These are phyloP conservation scores for Pholiota adiposa DNA, from an alignment of 1,284 basidiomycete species.

Conservation along the genomic window DNA sequence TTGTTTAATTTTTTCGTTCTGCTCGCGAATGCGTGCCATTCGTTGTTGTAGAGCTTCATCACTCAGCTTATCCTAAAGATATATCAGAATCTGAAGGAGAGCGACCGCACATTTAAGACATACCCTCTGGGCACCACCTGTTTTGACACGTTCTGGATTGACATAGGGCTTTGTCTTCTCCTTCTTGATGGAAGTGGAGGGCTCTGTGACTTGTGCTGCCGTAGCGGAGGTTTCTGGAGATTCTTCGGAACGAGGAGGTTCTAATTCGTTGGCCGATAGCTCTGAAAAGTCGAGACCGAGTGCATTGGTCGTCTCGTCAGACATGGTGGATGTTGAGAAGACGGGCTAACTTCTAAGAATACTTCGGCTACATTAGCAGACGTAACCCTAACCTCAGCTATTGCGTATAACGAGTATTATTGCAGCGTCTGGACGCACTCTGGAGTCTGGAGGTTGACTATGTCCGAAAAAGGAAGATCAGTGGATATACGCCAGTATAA, in stretches of 20 bases:
- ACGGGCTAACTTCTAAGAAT: not conserved
- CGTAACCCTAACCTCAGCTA: constrained; percentile 33
- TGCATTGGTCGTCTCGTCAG: constrained; percentile 51
- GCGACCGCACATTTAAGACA: constrained; percentile 23
- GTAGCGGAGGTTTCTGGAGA: constrained; percentile 16
- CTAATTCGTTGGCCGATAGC: constrained; percentile 36
- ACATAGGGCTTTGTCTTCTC: constrained; percentile 69
- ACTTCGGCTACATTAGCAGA: constrained; percentile 11
- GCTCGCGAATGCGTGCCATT: constrained; percentile 74
- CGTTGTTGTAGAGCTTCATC: constrained; percentile 73
- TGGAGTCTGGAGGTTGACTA: not conserved
- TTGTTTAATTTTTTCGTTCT: constrained; percentile 84
- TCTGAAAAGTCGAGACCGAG: constrained; percentile 68
- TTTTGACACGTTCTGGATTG: constrained; percentile 78
- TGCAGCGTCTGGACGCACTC: not conserved
- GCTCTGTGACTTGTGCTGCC: constrained; percentile 18
- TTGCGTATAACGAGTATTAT: constrained; percentile 5
- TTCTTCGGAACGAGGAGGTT: constrained; percentile 18
- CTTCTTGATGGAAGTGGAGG: constrained; percentile 22
- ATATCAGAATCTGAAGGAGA: constrained; percentile 14
- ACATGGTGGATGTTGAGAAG: constrained; percentile 29
- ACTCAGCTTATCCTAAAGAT: constrained; percentile 68
- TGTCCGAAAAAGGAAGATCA: constrained; percentile 21
- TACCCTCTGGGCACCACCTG: constrained; percentile 75
- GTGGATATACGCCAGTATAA: constrained; percentile 19